Evolutionary conservation across 139 green algal species (phyloP).

Genomic region (Coelastrella sp.): DNA sequence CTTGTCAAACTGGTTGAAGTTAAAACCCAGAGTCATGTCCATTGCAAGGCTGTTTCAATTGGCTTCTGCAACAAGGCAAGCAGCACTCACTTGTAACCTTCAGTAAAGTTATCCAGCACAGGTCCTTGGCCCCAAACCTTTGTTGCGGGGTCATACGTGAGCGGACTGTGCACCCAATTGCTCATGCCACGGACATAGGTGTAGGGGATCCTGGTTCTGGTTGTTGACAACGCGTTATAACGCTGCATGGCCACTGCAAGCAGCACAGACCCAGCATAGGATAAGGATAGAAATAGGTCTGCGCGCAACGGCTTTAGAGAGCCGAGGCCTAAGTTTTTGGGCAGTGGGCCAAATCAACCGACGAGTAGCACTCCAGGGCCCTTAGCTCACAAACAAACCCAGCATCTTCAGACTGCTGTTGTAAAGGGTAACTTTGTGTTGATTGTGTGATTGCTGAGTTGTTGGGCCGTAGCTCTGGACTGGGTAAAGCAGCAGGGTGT

Average conservation of each 20-base stretch:
- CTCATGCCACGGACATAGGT: conserved; percentile 61
- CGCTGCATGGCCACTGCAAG: conserved; percentile 45
- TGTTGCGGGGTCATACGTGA: conserved; percentile 32
- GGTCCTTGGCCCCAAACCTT: conserved; percentile 54
- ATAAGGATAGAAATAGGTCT: not conserved
- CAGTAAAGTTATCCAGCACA: conserved; percentile 63
- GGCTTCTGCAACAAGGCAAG: not conserved
- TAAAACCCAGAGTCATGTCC: not conserved
- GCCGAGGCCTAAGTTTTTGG: not conserved
- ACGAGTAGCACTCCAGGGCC: too few relatives aligned
- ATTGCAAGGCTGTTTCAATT: not conserved
- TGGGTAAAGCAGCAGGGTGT: too few relatives aligned
- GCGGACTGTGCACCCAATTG: conserved; percentile 62
- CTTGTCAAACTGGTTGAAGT: not conserved
- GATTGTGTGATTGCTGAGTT: too few relatives aligned
- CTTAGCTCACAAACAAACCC: too few relatives aligned
- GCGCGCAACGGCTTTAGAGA: not conserved
- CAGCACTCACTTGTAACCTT: conserved; percentile 69
- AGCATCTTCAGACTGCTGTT: too few relatives aligned
- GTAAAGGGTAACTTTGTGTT: too few relatives aligned
- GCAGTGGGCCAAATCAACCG: too few relatives aligned
- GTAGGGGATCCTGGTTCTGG: conserved; percentile 57
- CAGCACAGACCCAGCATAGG: not conserved
- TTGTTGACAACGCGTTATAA: conserved; percentile 58
- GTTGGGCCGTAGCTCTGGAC: too few relatives aligned